Base-by-base conservation (phyloP, 176 grass and related monocot genomes). In the Musa beccarii region DNA sequence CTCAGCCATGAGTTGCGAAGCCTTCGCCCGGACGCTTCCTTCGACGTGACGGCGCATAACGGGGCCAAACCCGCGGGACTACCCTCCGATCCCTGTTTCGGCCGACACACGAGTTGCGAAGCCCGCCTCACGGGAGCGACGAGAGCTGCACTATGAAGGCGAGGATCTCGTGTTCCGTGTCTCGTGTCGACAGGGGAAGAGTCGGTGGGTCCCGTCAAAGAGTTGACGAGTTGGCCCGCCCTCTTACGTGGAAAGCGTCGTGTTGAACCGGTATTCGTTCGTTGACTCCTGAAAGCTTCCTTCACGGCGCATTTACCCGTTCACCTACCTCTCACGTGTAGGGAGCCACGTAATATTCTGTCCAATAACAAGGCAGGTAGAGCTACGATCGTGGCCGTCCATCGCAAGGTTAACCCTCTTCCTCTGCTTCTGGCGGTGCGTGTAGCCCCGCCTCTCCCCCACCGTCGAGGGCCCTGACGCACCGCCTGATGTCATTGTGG, bases 401-500 rank as follows among this genome's bases (percentile, higher is more conserved):
- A 59, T 20, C n/a, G 1, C 15, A 17, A 17, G 3, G 57, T 8
- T 59, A 59, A 59, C 5, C 2, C 0, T 1, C 9, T 13, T n/a
- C 9, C 4, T 59, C 4, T 6, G 3, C 15, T 57, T 57, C 54
- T 57, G 34, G 34, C 3, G 34, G 34, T 5, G 3, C 3, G 3
- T 34, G 5, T 34, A 34, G 3, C 34, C 34, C 34, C 34, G 34
- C 4, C 34, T 43, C 34, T 0, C 6, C 34, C 34, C 19, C 55
- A 1, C 1, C 55, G 13, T 12, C 55, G 13, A 16, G 4, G 5
- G 57, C 24, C 49, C 73, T 96, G 92, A 96, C 92, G 92, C 89
- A 96, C 77, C 54, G 69, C 78, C 89, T 96, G 87, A 86, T 78
- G 85, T 92, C 89, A 96, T 77, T n/a, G 8, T 29, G 49, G 56